Percentiles rank a stretch among this genome's conserved stretches.
These are phyloP conservation scores for Taphrina wiesneri DNA, from an alignment of 1,139 yeast species.

Conservation along the genomic window DNA sequence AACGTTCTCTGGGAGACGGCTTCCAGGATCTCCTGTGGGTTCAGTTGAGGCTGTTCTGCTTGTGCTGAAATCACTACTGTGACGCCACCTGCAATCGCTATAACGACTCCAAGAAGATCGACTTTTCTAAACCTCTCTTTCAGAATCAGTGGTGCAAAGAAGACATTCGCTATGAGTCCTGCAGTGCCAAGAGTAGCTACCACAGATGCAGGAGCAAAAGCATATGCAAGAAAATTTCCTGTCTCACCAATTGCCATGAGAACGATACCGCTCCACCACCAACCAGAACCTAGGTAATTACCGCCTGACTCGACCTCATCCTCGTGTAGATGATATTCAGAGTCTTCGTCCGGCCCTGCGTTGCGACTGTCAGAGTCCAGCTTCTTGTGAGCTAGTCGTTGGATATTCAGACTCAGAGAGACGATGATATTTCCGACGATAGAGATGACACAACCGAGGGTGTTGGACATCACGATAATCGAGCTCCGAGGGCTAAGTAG, in stretches of 20 bases:
- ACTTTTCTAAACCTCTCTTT: constrained; percentile 46
- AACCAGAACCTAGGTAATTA: constrained; percentile 39
- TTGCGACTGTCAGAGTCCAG: constrained; percentile 35
- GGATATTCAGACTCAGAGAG: constrained; percentile 48
- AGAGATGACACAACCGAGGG: constrained; percentile 46
- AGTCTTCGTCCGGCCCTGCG: neutral
- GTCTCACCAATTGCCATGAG: constrained; percentile 51
- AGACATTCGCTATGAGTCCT: constrained; percentile 51
- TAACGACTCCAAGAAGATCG: constrained; percentile 48
- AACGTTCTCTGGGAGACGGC: constrained; percentile 43
- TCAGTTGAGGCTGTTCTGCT: constrained; percentile 37
- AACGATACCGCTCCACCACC: constrained; percentile 50
- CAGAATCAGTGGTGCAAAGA: constrained; percentile 52
- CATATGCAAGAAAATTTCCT: constrained; percentile 53
- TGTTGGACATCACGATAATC: neutral
- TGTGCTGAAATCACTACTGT: constrained; percentile 46
- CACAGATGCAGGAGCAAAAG: constrained; percentile 52
- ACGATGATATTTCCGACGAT: constrained; percentile 48
- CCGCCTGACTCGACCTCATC: neutral
- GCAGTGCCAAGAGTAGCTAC: constrained; percentile 54
- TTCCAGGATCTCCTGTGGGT: constrained; percentile 42
- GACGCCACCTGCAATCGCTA: constrained; percentile 50
- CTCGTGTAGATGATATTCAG: neutral
- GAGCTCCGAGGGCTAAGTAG: no score
- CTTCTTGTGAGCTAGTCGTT: constrained; percentile 47